These are phyloP conservation scores for Sonneratia alba DNA, from an alignment of 345 rosid species.

Conservation along the genomic window DNA sequence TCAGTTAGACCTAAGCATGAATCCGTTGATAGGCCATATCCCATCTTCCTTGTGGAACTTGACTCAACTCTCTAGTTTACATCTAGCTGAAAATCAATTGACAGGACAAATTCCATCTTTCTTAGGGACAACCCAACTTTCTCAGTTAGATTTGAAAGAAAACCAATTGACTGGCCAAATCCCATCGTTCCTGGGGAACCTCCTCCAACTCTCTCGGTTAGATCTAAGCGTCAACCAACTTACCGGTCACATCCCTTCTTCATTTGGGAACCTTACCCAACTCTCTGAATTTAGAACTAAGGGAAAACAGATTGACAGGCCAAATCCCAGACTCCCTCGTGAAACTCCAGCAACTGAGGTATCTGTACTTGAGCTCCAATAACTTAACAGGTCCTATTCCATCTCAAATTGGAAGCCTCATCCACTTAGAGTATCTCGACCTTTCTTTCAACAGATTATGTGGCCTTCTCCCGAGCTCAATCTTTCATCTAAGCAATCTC, in stretches of 20 bases:
- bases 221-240: background rate
- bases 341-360: background rate
- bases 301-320: background rate
- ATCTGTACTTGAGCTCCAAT: background rate
- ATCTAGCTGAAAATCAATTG: background rate
- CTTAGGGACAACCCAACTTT: background rate
- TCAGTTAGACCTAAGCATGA: background rate
- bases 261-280: background rate
- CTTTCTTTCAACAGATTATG: conserved; percentile 3
- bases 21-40: conserved; percentile 6
- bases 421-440: background rate
- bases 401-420: background rate
- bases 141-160: background rate
- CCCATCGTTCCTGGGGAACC: conserved; percentile 1
- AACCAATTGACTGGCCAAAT: background rate
- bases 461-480: conserved; percentile 4
- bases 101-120: background rate
- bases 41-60: background rate
- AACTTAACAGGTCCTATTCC: background rate
- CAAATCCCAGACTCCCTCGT: background rate
- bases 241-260: background rate
- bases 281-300: background rate
- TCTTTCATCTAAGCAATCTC: background rate
- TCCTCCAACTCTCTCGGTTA: background rate
- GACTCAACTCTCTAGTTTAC: background rate